Base-by-base conservation (phyloP, 202 grass and related monocot genomes). In the Schoenoplectus tabernaemontani region DNA sequence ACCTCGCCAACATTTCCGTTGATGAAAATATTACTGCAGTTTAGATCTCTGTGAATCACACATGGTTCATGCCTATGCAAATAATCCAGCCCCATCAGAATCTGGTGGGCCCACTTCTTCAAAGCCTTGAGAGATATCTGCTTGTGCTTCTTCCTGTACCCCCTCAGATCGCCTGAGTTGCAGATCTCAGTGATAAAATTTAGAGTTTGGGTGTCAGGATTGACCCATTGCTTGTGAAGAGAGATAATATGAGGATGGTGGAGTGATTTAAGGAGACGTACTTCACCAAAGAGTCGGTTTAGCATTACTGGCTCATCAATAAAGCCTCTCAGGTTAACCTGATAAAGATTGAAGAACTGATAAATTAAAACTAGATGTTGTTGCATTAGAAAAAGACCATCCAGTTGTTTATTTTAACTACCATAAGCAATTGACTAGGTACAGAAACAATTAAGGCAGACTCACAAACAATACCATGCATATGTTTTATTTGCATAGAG, bases 11-110 rank as follows among this genome's bases (percentile, higher is more conserved):
- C 82, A 86, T 99, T 99, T 81, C 96, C 96, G 67, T 99, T 99
- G 92, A 99, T 99, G 88, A 99, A 99, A 19, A 99, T 87, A 78
- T 99, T 99, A 84, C 92, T 96, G 87, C 96, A 99, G 71, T 99
- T 99, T 82, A 99, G 89, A 41, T 99, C 92, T 34, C 96, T 88
- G 82, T 99, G 96, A 69, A 99, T 99, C 86, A 99, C 90, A 84
- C 96, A 99, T 7, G 96, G 96, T 7, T 96, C 96, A 28, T 95
- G 90, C 6, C 84, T 93, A 85, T 99, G 96, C 64, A 99, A 88
- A 83, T 96, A 91, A 80, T 99, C 63, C 79, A 99, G 90, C 0
- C 96, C 96, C 59, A 79, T 66, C 28, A 99, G 88, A 75, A 99
- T 86, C 86, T 99, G 96, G 2, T 85, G 50, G 20, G 91, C 90